These are phyloP conservation scores for Helianthus tuberosus DNA, from an alignment of 129 eudicot species.

Conservation along the genomic window DNA sequence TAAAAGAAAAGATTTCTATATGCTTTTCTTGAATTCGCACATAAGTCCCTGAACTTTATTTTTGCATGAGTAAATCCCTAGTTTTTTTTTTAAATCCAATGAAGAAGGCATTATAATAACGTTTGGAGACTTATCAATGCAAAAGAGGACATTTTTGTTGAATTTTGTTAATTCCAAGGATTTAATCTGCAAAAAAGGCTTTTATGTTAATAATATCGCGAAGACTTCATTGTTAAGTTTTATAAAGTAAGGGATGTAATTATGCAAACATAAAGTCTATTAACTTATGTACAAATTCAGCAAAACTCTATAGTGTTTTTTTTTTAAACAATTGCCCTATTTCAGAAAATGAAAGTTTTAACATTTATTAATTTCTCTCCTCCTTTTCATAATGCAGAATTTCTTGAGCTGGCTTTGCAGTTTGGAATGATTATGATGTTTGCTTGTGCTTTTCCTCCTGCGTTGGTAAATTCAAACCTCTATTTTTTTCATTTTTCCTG, in stretches of 20 bases:
- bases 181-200: neutral
- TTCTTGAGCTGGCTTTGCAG: slow-evolving; percentile 91
- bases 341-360: neutral
- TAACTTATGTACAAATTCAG: slow-evolving; percentile 1
- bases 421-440: slow-evolving; percentile 99
- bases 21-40: neutral
- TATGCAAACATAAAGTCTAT: neutral
- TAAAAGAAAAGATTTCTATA: neutral
- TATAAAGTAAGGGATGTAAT: neutral
- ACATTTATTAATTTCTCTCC: neutral
- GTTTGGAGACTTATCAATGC: neutral
- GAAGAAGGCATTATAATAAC: neutral
- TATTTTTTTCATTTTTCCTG: neutral
- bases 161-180: neutral
- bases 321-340: neutral
- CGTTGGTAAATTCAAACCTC: slow-evolving; percentile 55
- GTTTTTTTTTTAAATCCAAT: neutral
- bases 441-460: slow-evolving; percentile 96
- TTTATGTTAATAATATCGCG: neutral
- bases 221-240: neutral
- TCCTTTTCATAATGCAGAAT: slow-evolving; percentile 49
- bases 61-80: slow-evolving; percentile 4
- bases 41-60: neutral
- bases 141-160: neutral
- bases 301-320: neutral